Conservation (phyloP, 495 filamentous ascomycete species). For the Penicillium manginii region DNA sequence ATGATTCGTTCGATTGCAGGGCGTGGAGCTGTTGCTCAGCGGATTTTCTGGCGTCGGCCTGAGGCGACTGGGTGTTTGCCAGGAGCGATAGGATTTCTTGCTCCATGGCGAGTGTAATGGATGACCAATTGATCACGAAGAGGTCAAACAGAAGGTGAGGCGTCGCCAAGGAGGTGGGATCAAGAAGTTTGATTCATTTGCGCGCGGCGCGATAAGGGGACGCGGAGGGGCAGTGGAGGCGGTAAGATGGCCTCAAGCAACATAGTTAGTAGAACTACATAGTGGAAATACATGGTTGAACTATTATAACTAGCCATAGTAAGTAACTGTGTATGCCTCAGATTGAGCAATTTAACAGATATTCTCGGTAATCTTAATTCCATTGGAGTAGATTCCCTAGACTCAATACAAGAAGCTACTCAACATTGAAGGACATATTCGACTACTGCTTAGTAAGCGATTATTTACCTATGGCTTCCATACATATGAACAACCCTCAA, state of each 20-base stretch:
- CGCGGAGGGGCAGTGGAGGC: constrained; percentile 27
- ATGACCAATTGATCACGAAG: constrained; percentile 15
- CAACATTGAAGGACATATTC: no score
- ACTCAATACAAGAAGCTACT: no score
- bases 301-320: no score
- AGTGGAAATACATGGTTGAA: background rate
- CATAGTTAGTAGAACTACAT: background rate
- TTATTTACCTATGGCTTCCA: no score
- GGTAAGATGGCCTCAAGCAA: constrained; percentile 9
- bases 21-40: constrained; percentile 77
- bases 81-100: constrained; percentile 82
- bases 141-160: background rate
- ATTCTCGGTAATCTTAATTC: no score
- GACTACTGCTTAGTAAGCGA: no score
- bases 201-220: constrained; percentile 33
- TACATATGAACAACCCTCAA: no score
- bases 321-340: background rate
- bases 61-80: constrained; percentile 73
- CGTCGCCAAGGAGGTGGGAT: constrained; percentile 1
- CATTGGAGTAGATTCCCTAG: no score
- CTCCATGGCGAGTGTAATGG: constrained; percentile 62
- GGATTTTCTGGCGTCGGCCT: constrained; percentile 70
- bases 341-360: no score
- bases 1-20: constrained; percentile 66
- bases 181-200: constrained; percentile 12